Percentiles rank a stretch among this genome's conserved stretches.
Conservation (phyloP, 495 filamentous ascomycete genomes). For the Tuber borchii region DNA sequence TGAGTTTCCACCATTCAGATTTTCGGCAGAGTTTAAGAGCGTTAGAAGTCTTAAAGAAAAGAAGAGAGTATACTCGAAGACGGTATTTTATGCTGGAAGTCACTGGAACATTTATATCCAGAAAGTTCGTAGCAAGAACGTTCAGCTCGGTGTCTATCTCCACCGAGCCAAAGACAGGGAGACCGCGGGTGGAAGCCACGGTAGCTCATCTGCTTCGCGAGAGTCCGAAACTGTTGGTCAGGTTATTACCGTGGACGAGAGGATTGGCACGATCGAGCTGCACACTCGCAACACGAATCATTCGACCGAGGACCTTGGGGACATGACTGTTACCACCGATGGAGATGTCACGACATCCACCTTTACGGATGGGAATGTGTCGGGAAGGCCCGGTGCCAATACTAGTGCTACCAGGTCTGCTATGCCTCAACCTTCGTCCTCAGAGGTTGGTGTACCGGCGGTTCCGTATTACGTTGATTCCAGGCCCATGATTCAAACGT, state of each 20-base stretch:
- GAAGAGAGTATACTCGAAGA: constrained; percentile 56
- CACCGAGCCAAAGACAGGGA: constrained; percentile 57
- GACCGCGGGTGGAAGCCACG: constrained; percentile 39
- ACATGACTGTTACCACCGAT: constrained; percentile 34
- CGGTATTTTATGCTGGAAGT: constrained; percentile 57
- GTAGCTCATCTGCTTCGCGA: background rate
- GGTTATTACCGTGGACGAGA: constrained; percentile 31
- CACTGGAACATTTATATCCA: constrained; percentile 61
- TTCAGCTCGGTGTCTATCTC: constrained; percentile 56
- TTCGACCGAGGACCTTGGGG: constrained; percentile 23
- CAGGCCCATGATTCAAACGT: constrained; percentile 55
- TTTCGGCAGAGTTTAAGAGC: constrained; percentile 55
- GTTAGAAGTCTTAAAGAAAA: constrained; percentile 54
- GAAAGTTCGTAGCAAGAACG: constrained; percentile 53
- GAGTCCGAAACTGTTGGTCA: constrained; percentile 22
- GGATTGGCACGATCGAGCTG: background rate
- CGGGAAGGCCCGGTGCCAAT: constrained; percentile 28
- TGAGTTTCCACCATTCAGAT: constrained; percentile 55
- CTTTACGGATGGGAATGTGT: constrained; percentile 20
- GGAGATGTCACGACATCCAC: constrained; percentile 22
- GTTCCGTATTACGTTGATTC: constrained; percentile 52
- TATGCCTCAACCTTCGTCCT: background rate
- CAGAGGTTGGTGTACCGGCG: constrained; percentile 40
- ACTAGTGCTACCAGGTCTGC: constrained; percentile 27
- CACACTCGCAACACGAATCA: constrained; percentile 19